Conservation (phyloP, 2,329 filamentous ascomycete genomes). For the Penicillium expansum region DNA sequence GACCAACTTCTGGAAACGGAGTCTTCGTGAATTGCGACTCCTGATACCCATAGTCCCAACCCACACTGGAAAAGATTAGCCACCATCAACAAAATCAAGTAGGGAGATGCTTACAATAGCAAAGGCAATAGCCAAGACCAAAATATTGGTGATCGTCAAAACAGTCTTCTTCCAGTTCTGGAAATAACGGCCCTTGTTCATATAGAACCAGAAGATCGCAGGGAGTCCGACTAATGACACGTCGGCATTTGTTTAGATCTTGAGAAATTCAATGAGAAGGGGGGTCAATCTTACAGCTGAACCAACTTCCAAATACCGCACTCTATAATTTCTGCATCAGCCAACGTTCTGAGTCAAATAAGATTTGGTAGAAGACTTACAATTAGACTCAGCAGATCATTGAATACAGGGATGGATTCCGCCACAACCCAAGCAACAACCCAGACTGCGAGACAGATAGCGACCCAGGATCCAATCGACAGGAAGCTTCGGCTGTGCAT, state of each 20-base stretch:
- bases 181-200: constrained; percentile 35
- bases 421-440: constrained; percentile 64
- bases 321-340: constrained; percentile 30
- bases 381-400: constrained; percentile 62
- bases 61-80: constrained; percentile 23
- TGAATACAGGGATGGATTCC: constrained; percentile 67
- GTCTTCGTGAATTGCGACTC: constrained; percentile 28
- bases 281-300: constrained; percentile 47
- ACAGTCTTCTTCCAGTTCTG: constrained; percentile 29
- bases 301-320: constrained; percentile 65
- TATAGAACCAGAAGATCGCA: constrained; percentile 37
- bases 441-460: constrained; percentile 56
- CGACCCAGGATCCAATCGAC: constrained; percentile 58
- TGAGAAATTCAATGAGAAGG: neutral
- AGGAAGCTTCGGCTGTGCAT: constrained; percentile 49
- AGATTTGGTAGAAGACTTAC: constrained; percentile 17
- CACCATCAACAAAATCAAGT: neutral
- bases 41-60: constrained; percentile 29
- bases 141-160: constrained; percentile 27
- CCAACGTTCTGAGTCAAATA: neutral
- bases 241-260: constrained; percentile 6
- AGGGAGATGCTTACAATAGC: constrained; percentile 21
- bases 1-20: constrained; percentile 24
- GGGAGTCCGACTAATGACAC: constrained; percentile 37
- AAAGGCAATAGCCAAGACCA: constrained; percentile 21